phyloP scores from a whole-genome alignment of 805 yeast species.

The Diddensiella caesifluorescens region DNA sequence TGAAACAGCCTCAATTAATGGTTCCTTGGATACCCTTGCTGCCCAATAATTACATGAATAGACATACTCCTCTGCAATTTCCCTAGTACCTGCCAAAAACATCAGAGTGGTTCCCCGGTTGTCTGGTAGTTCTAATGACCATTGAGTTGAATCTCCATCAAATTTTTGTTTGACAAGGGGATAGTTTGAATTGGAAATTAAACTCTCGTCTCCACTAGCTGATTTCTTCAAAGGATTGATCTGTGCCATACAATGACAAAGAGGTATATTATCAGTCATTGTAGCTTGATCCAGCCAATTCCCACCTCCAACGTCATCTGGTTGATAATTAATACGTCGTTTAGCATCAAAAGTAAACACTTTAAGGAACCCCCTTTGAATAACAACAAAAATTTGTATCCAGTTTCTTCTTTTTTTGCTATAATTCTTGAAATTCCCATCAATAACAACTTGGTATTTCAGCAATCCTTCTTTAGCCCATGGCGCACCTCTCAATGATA shows the following conservation, averaged over 20 bases:
- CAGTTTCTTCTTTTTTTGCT: conserved; percentile 31
- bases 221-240: conserved; percentile 27
- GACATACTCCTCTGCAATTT: conserved; percentile 62
- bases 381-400: conserved; percentile 54
- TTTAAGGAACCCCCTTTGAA: conserved; percentile 55
- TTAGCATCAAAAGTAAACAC: conserved; percentile 22
- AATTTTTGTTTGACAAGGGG: conserved; percentile 16
- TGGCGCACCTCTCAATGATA: conserved; percentile 68
- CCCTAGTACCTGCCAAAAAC: conserved; percentile 60
- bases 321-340: not conserved
- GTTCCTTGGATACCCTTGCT: conserved; percentile 72
- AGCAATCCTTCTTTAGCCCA: conserved; percentile 71
- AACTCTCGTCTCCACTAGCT: not conserved
- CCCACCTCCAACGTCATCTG: conserved; percentile 46
- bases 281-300: conserved; percentile 63
- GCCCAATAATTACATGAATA: conserved; percentile 88
- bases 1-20: conserved; percentile 63
- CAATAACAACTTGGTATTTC: conserved; percentile 27
- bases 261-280: conserved; percentile 46
- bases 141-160: conserved; percentile 33
- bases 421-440: conserved; percentile 16
- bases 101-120: conserved; percentile 39
- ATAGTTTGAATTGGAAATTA: conserved; percentile 6
- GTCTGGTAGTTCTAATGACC: conserved; percentile 52
- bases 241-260: conserved; percentile 40